Base-by-base conservation (phyloP, 202 grass and related monocot genomes). In the Cymbopogon flexuosus region DNA sequence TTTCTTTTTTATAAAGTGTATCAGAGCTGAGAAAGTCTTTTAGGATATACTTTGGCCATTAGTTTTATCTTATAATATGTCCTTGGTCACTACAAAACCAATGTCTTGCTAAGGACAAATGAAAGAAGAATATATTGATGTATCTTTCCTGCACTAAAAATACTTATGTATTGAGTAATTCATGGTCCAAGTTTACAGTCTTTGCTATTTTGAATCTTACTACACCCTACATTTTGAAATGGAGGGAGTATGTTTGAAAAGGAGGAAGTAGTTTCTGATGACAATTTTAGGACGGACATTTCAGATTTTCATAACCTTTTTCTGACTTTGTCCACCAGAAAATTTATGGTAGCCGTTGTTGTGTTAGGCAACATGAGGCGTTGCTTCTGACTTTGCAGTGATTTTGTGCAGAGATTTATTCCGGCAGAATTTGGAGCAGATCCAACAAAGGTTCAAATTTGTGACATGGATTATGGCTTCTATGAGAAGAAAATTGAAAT, bases 391-490 rank as follows among this genome's bases (percentile, higher is more conserved):
- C 18, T 78, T 72, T 49, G 18, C 14, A 46, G 47, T 79, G 39
- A 60, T 34, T 87, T 84, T 6, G 5, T 81, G 81, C 82, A 94
- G 95, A 91, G 92, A 82, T 98, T 98, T 85, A 84, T 97, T 65
- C 95, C 95, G 0, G 89, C 92, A 27, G 92, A 97, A 81, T 97
- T 94, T 77, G 92, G 95, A 81, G 68, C 76, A 64, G 95, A 94
- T 76, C 92, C 92, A 7, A 87, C 92, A 66, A 98, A 91, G 77
- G 84, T 93, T 83, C 92, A 93, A 75, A 89, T 89, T 63, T 14
- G 66, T 30, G 84, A 83, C 27, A 98, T 94, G 86, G 92, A 88
- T 79, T 83, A 93, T 68, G 92, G 89, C 30, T 93, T 94, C 83
- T 98, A 98, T 46, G 86, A 89, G 54, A 93, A 86, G 68, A 98